A percentile compares a stretch with the other conserved stretches of the same genome.
Conservation (phyloP, 164 flowering plant genomes). For the Paratinospora sagittata region DNA sequence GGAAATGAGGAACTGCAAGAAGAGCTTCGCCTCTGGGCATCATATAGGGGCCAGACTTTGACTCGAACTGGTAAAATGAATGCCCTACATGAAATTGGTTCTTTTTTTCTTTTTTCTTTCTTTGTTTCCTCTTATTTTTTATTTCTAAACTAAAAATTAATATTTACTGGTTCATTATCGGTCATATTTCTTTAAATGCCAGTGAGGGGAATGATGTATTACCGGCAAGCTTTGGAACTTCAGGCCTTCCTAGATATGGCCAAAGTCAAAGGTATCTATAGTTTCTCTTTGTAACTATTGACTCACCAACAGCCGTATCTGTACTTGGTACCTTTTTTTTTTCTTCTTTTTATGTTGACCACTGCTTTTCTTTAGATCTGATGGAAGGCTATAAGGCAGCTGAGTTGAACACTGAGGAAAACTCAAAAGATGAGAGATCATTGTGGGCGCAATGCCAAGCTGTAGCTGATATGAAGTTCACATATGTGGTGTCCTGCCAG, state of each 20-base stretch:
- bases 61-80: constrained; percentile 66
- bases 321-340: neutral
- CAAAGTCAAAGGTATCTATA: constrained; percentile 56
- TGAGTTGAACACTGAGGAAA: constrained; percentile 52
- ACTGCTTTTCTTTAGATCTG: constrained; percentile 33
- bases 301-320: neutral
- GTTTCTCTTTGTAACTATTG: constrained; percentile 1
- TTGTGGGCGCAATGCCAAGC: constrained; percentile 70
- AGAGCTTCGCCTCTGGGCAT: constrained; percentile 91
- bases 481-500: constrained; percentile 78
- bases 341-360: neutral
- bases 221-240: constrained; percentile 91
- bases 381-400: constrained; percentile 77
- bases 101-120: neutral
- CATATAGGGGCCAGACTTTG: constrained; percentile 92
- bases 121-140: neutral
- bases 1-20: constrained; percentile 48
- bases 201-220: constrained; percentile 99
- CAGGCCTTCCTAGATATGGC: constrained; percentile 99
- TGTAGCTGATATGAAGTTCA: constrained; percentile 75
- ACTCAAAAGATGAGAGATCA: constrained; percentile 50
- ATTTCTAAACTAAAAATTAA: neutral
- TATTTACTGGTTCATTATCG: constrained; percentile 6
- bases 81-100: neutral
- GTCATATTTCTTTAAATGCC: constrained; percentile 14